These are phyloP conservation scores for Tetracladium setigerum DNA, from an alignment of 495 filamentous ascomycete species.

Conservation along the genomic window DNA sequence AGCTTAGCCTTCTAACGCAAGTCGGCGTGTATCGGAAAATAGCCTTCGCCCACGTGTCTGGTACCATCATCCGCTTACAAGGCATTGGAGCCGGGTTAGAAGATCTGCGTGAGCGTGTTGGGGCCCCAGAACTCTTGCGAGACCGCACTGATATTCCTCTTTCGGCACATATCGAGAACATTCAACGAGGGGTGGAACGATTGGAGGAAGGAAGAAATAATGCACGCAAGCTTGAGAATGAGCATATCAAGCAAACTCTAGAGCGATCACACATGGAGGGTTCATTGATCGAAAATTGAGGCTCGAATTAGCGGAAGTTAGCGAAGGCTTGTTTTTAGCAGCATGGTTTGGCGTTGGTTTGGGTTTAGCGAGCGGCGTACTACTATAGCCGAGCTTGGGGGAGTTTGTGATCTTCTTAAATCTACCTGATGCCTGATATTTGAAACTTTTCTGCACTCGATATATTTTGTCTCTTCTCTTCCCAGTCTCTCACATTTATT, in stretches of 20 bases:
- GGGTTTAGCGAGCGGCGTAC: no score
- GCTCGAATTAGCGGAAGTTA: neutral
- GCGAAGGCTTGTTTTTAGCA: no score
- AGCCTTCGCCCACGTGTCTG: conserved; percentile 51
- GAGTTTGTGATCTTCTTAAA: no score
- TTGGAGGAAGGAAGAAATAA: conserved; percentile 49
- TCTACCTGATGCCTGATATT: no score
- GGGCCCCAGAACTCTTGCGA: conserved; percentile 46
- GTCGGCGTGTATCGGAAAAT: conserved; percentile 50
- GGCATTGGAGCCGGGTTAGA: conserved; percentile 59
- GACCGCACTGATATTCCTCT: conserved; percentile 47
- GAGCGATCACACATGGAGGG: conserved; percentile 30
- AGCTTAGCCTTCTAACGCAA: conserved; percentile 48
- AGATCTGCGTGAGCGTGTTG: conserved; percentile 59
- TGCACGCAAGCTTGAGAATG: conserved; percentile 48
- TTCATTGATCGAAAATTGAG: neutral
- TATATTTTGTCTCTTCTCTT: no score
- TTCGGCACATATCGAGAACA: conserved; percentile 60
- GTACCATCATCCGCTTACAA: conserved; percentile 54
- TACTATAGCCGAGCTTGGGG: no score
- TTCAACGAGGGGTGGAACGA: conserved; percentile 57
- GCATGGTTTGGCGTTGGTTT: no score
- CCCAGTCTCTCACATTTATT: no score
- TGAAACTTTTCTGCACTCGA: no score
- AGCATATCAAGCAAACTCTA: conserved; percentile 43